Base-by-base conservation (phyloP, 2,329 filamentous ascomycete species). In the Penicillium hordei region DNA sequence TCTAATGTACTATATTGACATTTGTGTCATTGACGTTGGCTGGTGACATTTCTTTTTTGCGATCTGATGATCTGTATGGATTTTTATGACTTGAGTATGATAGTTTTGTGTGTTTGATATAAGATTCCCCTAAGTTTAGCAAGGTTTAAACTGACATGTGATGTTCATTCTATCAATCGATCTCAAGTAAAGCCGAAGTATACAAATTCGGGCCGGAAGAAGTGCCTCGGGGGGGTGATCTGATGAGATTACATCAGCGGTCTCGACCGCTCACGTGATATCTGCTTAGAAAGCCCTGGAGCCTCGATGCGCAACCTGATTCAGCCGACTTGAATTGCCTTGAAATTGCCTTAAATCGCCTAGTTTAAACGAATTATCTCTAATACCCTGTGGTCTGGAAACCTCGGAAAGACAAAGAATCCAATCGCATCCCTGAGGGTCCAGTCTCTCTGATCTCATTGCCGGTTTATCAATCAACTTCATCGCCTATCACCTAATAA, bases 1-100 rank as follows among this genome's bases (percentile, higher is more conserved):
- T 63, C 51, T 59, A 56, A 61, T 65, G 64, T 65, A 65, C 55
- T 61, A 44, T 65, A 64, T 48, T 48, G 31, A 62, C 21, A 25
- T 15, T 23, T 60, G 43, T 59, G 53, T 61, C 31, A 46, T 48
- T 42, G 45, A 48, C 15, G 36, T 46, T 48, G 39, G 29, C 34
- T 23, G 44, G 38, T 36, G 34, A 40, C 45, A 46, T 49, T 53
- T 25, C 31, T 29, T 38, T 48, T 57, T 44, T 45, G 31, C 42
- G 25, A 21, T 44, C 15, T 56, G 19, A 56, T 34, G 33, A 52
- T 33, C 40, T 61, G 46, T 57, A 59, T 57, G 53, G 53, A 43
- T 45, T 49, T 43, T 55, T 44, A 55, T 39, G 19, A 48, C 36
- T 48, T 42, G 27, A 29, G 23, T n/a, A 5, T 34, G 25, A 34